A percentile compares a stretch with the other conserved stretches of the same genome.
Evolutionary conservation across 176 grass and related monocot species (phyloP).

Genomic region (Tuctoria greenei): DNA sequence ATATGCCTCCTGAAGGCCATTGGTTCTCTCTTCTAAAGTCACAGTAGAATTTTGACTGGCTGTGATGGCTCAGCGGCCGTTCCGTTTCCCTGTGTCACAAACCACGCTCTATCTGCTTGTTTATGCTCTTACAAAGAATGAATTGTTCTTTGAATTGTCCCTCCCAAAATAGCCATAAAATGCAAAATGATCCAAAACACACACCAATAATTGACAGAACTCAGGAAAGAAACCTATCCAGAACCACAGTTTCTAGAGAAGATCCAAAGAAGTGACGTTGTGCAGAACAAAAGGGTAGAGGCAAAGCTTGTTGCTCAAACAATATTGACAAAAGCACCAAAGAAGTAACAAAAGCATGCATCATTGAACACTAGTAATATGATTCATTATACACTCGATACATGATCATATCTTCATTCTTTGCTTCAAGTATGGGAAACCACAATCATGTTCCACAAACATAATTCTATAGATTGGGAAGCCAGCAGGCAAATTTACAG

Average conservation of each 20-base stretch:
- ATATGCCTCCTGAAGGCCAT: background rate
- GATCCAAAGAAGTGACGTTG: background rate
- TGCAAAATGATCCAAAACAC: background rate
- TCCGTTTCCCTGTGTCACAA: background rate
- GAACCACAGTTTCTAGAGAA: background rate
- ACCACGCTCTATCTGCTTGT: background rate
- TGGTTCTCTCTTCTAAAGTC: constrained; percentile 14
- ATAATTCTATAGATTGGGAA: constrained; percentile 1
- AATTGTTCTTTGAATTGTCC: background rate
- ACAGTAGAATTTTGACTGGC: constrained; percentile 10
- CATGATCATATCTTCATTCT: constrained; percentile 28
- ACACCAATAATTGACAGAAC: background rate
- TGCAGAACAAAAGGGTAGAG: background rate
- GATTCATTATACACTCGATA: constrained; percentile 2
- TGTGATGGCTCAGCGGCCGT: constrained; percentile 3
- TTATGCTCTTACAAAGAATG: background rate
- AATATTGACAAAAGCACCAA: background rate
- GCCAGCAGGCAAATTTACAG: constrained; percentile 10
- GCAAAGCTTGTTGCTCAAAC: background rate
- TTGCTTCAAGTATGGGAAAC: constrained; percentile 10
- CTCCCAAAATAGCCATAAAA: constrained; percentile 10
- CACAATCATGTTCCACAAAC: background rate
- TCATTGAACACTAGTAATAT: background rate
- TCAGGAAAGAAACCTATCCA: constrained; percentile 13
- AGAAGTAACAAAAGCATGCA: background rate